phyloP scores from a whole-genome alignment of 306 rosid species.

The Casuarina glauca region DNA sequence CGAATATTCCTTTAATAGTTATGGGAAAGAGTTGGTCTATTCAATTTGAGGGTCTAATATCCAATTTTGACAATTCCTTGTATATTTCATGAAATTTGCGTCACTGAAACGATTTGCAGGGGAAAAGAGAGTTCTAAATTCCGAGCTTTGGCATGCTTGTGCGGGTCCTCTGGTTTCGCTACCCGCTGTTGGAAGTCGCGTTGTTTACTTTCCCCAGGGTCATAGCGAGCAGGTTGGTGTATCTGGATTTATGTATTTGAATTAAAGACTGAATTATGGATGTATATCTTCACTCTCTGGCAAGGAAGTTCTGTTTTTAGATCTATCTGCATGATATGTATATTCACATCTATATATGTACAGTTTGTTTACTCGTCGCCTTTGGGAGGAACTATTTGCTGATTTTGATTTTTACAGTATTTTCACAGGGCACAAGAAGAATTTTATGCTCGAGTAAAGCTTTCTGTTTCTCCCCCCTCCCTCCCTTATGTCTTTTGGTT shows the following conservation, averaged over 20 bases:
- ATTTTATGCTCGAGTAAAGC: not conserved
- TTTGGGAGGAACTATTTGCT: not conserved
- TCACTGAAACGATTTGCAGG: constrained; percentile 53
- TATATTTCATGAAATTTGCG: constrained; percentile 6
- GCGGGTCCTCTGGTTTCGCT: constrained; percentile 97
- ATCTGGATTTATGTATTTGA: not conserved
- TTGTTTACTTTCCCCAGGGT: constrained; percentile 94
- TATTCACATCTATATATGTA: no score
- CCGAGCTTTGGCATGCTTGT: constrained; percentile 99
- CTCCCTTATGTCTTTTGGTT: not conserved
- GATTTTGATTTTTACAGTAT: not conserved
- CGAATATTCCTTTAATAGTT: not conserved
- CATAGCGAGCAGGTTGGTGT: constrained; percentile 88
- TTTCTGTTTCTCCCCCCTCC: not conserved
- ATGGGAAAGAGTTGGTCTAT: constrained; percentile 3
- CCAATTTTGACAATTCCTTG: not conserved
- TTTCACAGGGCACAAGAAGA: not conserved
- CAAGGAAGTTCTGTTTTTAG: not conserved
- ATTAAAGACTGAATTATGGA: not conserved
- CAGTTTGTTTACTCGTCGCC: not conserved
- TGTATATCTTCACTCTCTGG: not conserved
- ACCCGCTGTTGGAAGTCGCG: constrained; percentile 88
- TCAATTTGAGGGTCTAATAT: not conserved
- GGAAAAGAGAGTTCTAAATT: constrained; percentile 82
- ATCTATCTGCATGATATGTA: not conserved